Evolutionary conservation across 1,284 basidiomycete genomes (phyloP).

Genomic region (Rhizoctonia solani): DNA sequence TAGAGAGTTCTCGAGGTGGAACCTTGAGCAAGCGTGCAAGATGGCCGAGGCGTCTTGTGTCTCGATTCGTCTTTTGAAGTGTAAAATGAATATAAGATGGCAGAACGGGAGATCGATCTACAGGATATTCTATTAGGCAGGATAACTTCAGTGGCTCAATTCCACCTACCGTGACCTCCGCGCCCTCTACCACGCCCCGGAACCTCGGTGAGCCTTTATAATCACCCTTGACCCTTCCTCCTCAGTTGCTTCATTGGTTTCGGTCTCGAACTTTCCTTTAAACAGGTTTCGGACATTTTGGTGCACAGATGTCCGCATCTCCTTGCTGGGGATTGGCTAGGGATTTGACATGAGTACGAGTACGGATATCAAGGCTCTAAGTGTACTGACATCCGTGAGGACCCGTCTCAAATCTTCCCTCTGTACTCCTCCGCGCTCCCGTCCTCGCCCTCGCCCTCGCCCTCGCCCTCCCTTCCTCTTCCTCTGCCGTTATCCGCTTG

Average conservation of each 20-base stretch:
- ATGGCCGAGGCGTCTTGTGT: slow-evolving; percentile 89
- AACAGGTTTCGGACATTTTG: slow-evolving; percentile 81
- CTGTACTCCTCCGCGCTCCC: slow-evolving; percentile 42
- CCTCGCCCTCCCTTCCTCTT: slow-evolving; percentile 49
- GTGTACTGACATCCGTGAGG: slow-evolving; percentile 66
- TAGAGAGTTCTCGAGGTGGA: slow-evolving; percentile 77
- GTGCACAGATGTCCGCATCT: slow-evolving; percentile 81
- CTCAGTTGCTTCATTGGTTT: slow-evolving; percentile 56
- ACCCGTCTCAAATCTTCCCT: slow-evolving; percentile 72
- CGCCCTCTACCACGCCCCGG: slow-evolving; percentile 48
- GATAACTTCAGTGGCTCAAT: slow-evolving; percentile 24
- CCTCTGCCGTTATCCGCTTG: slow-evolving; percentile 39
- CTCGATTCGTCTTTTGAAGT: slow-evolving; percentile 95
- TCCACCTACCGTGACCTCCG: slow-evolving; percentile 45
- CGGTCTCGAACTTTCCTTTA: slow-evolving; percentile 79
- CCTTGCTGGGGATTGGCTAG: slow-evolving; percentile 82
- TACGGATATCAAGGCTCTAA: background rate
- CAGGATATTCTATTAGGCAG: background rate
- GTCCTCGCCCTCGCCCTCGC: slow-evolving; percentile 48
- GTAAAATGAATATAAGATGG: slow-evolving; percentile 96
- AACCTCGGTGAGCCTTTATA: slow-evolving; percentile 61
- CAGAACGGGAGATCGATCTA: slow-evolving; percentile 24
- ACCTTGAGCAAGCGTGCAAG: slow-evolving; percentile 77
- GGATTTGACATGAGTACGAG: background rate
- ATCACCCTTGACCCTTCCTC: slow-evolving; percentile 71